These are phyloP conservation scores for Inosperma sp. DNA, from an alignment of 768 basidiomycete species.

Conservation along the genomic window DNA sequence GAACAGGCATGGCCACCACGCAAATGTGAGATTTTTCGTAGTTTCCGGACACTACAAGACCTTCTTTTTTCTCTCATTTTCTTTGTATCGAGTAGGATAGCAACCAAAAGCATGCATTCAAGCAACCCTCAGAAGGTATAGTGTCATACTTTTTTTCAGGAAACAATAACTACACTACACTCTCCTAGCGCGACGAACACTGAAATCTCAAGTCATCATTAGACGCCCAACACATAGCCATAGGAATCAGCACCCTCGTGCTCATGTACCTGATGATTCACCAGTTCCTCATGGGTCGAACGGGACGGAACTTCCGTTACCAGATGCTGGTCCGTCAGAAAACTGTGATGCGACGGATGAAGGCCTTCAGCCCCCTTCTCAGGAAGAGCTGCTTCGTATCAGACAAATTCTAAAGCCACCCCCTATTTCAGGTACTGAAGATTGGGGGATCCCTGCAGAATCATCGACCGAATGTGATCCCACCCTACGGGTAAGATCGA, in stretches of 20 bases:
- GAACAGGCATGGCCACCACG: conserved; percentile 24
- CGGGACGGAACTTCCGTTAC: neutral
- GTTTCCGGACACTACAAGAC: conserved; percentile 31
- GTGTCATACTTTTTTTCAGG: conserved; percentile 15
- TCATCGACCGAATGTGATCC: conserved; percentile 55
- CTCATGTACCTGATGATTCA: conserved; percentile 27
- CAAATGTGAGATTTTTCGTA: conserved; percentile 61
- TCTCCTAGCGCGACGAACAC: conserved; percentile 35
- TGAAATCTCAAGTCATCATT: conserved; percentile 58
- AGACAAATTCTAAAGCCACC: conserved; percentile 57
- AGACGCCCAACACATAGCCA: conserved; percentile 44
- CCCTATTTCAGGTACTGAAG: conserved; percentile 54
- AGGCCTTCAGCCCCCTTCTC: conserved; percentile 23
- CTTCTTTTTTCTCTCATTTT: conserved; percentile 63
- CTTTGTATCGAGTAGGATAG: conserved; percentile 66
- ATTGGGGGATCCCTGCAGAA: conserved; percentile 76
- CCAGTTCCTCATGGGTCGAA: conserved; percentile 9
- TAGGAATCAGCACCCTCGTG: conserved; percentile 46
- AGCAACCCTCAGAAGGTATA: conserved; percentile 42
- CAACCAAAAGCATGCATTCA: conserved; percentile 37
- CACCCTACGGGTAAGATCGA: conserved; percentile 48
- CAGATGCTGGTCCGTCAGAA: neutral
- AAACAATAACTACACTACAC: neutral
- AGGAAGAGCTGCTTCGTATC: conserved; percentile 53
- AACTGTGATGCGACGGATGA: conserved; percentile 16